Conservation (phyloP, 768 basidiomycete genomes). For the Mycena latifolia region DNA sequence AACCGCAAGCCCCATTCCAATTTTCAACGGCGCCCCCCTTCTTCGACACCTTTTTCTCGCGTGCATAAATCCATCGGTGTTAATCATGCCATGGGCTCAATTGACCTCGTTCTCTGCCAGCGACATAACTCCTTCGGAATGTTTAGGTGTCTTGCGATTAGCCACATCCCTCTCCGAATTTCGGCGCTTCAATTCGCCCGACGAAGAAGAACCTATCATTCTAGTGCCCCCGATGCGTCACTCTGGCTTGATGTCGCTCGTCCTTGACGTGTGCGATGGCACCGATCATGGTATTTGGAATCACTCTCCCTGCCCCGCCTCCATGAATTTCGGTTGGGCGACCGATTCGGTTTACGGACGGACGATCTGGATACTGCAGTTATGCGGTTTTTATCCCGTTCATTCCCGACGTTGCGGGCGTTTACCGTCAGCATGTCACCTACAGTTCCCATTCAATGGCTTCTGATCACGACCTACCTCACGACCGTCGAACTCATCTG, state of each 20-base stretch:
- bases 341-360: background rate
- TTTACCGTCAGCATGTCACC: conserved; percentile 11
- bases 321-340: conserved; percentile 13
- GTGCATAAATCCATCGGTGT: background rate
- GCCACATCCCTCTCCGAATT: conserved; percentile 18
- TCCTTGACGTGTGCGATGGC: background rate
- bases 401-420: conserved; percentile 4
- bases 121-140: background rate
- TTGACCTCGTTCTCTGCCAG: background rate
- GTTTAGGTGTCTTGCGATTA: conserved; percentile 4
- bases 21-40: background rate
- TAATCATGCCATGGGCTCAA: conserved; percentile 16
- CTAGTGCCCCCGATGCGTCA: background rate
- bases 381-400: conserved; percentile 8
- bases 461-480: conserved; percentile 1
- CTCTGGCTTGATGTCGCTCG: conserved; percentile 1
- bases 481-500: conserved; percentile 15
- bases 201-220: background rate
- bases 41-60: conserved; percentile 14
- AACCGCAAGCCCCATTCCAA: background rate
- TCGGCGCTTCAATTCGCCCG: background rate
- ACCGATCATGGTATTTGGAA: background rate
- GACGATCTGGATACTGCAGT: conserved; percentile 1
- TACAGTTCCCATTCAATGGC: conserved; percentile 15
- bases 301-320: conserved; percentile 14